Base-by-base conservation (phyloP, 140 eudicot species). In the Stevia rebaudiana region DNA sequence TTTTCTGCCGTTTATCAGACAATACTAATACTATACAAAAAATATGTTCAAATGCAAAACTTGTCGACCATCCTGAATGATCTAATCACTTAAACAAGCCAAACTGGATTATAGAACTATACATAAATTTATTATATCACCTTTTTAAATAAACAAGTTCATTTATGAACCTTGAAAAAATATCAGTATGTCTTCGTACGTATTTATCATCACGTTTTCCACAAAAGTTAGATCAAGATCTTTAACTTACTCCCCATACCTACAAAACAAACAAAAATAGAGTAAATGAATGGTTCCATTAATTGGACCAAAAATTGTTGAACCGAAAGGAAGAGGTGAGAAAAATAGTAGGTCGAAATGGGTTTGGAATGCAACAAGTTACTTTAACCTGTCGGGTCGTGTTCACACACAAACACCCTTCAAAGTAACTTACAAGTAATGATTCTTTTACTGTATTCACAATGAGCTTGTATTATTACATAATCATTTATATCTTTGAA, bases 171-270 rank as follows among this genome's bases (percentile, higher is more conserved):
- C 43, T 60, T 40, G 16, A 46, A 60, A 68, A 67, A 30, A 37
- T 41, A 80, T 50, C 12, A 25, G 66, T 48, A 52, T 40, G 22
- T 22, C 37, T 3, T 19, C 13, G 46, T 43, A 37, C 23, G 3
- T 18, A 30, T 36, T 25, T 44, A 65, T 48, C 50, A 13, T 55
- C 44, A 60, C 70, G 52, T 25, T 4, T 9, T 79, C 36, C 63
- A 15, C 43, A 46, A 28, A 28, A 73, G 58, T 13, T 44, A 60
- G 46, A 25, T 11, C 18, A 52, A 37, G 60, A 25, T 58, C 70
- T 58, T 82, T 69, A 86, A 78, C 78, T 78, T 80, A 86, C 78
- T 69, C 82, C 86, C 94, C 94, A 86, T 37, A 80, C 86, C 94
- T 86, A 70, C 81, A 75, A 68, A 68, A 60, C 36, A 52, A 18